Base-by-base conservation (phyloP, 306 rosid genomes). In the Vigna trinervia region DNA sequence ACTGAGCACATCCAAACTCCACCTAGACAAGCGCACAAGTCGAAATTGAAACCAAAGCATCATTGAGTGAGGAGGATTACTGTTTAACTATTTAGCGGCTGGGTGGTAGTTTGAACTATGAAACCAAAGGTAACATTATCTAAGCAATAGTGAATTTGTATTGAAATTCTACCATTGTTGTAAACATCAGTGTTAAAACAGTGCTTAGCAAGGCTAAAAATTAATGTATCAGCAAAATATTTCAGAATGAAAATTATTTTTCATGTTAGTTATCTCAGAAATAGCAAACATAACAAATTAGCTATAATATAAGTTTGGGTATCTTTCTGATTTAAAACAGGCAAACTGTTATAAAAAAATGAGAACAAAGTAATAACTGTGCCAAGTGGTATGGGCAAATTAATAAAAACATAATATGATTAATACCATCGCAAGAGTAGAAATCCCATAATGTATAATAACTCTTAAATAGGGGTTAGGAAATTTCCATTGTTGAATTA, bases 1-100 rank as follows among this genome's bases (percentile, higher is more conserved):
- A 76, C 52, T 26, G 68, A 68, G 52, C 28, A 59, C 60, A 57
- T 53, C 30, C 77, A 61, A 10, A 61, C 26, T 60, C 45, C 64
- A 81, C 66, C 36, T 76, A 48, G 50, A n/a, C 84, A 68, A 67
- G 80, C 26, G n/a, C 36, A 50, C 67, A 41, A 60, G 41, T 48
- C 57, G 61, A 47, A 26, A 75, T 26, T 36, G 52, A 61, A 53
- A 58, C 59, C 66, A 57, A 74, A 53, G 62, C 69, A 41, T 41
- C 9, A 80, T 73, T 32, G 73, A 73, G 30, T 65, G 56, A 53
- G 51, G 52, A 64, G 79, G 62, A 56, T 65, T 52, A 45, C 56
- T 34, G 38, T 56, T 46, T 69, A 80, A 74, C 63, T 67, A 66
- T 12, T 5, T 23, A 59, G 81, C 12, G 14, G 7, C 73, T 39